A percentile compares a stretch with the other conserved stretches of the same genome.
These are phyloP conservation scores for Phytopythium ostracodes DNA, from an alignment of 352 stramenopile genomes.

Conservation along the genomic window DNA sequence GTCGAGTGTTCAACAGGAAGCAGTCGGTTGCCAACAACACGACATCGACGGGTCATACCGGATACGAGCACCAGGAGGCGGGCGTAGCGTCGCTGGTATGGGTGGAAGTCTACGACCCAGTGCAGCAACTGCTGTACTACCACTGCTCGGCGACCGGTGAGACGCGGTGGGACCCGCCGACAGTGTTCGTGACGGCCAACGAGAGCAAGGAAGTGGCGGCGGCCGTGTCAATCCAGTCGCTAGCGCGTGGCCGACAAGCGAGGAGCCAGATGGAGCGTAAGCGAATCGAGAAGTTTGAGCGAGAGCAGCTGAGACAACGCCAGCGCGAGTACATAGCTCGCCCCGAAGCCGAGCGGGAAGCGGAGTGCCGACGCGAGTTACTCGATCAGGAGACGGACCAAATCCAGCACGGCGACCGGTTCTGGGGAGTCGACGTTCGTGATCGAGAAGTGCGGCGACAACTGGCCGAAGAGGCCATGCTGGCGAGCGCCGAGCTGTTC, in stretches of 20 bases:
- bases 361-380: constrained; percentile 40
- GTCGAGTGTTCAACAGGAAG: constrained; percentile 32
- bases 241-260: constrained; percentile 39
- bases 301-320: constrained; percentile 14
- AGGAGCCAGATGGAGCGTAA: constrained; percentile 28
- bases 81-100: constrained; percentile 15
- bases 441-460: constrained; percentile 38
- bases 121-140: constrained; percentile 57
- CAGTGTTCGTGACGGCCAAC: constrained; percentile 24
- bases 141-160: constrained; percentile 40
- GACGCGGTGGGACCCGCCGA: constrained; percentile 43
- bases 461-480: constrained; percentile 36
- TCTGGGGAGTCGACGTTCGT: constrained; percentile 46
- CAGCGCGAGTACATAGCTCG: constrained; percentile 21
- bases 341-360: constrained; percentile 31
- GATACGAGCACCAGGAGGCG: not conserved
- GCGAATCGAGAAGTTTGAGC: constrained; percentile 19
- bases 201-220: constrained; percentile 45
- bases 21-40: constrained; percentile 8
- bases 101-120: constrained; percentile 65
- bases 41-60: not conserved
- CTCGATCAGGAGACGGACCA: constrained; percentile 52
- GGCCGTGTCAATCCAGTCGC: constrained; percentile 50
- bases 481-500: constrained; percentile 31
- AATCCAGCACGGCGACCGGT: constrained; percentile 36